Evolutionary conservation across 176 grass and related monocot genomes (phyloP).

Genomic region (Areca catechu): DNA sequence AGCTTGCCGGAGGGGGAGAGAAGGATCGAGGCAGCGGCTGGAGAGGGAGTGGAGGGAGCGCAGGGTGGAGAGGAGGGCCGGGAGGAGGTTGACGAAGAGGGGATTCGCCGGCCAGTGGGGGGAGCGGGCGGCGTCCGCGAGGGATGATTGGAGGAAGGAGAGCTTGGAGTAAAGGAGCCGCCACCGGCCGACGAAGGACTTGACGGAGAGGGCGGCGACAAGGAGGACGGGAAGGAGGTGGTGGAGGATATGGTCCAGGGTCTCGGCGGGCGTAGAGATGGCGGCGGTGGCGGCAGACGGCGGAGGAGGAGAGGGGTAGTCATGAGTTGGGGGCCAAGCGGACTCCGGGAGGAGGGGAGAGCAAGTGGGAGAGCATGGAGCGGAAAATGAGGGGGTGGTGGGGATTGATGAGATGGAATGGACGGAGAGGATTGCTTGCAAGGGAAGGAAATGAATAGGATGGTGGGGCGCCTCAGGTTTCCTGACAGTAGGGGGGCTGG

Average conservation of each 20-base stretch:
- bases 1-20: constrained; percentile 53
- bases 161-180: constrained; percentile 50
- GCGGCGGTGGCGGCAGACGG: constrained; percentile 7
- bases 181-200: constrained; percentile 53
- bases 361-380: constrained; percentile 7
- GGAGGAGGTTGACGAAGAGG: constrained; percentile 49
- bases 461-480: background rate
- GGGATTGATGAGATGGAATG: background rate
- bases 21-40: constrained; percentile 45
- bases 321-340: background rate
- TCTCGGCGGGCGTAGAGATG: constrained; percentile 15
- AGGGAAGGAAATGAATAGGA: constrained; percentile 27
- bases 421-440: constrained; percentile 39
- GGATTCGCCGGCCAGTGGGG: constrained; percentile 34
- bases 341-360: constrained; percentile 21
- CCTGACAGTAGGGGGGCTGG: no score
- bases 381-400: constrained; percentile 4
- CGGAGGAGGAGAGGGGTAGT: constrained; percentile 14
- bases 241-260: constrained; percentile 42
- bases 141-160: constrained; percentile 35
- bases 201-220: constrained; percentile 38
- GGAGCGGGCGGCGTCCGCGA: constrained; percentile 30
- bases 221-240: constrained; percentile 53
- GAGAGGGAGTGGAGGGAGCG: constrained; percentile 44
- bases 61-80: constrained; percentile 35